Evolutionary conservation across 139 green algal genomes (phyloP), one percentile per base, ranked within the genome.

Genomic region (Zygnema cylindricum): DNA sequence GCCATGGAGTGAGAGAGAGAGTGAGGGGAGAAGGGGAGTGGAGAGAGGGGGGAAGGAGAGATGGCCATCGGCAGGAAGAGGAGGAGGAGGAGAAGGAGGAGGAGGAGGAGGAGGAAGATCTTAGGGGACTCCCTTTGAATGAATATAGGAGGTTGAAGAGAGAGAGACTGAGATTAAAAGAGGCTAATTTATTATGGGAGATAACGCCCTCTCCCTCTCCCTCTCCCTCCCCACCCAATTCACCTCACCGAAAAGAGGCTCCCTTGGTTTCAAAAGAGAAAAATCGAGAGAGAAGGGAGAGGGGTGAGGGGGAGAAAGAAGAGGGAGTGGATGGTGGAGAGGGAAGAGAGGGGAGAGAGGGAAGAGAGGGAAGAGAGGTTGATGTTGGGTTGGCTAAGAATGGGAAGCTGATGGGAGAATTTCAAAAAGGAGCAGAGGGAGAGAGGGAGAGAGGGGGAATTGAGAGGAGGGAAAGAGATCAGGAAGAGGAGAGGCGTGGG

Each of bases 21-120:
- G 49, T 7, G 49, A 63, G 49, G 43, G 71, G 38, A 16, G 43
- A 16, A 43, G 38, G 71, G 11, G 16, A 16, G 7, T 7, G 7
- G 49, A 63, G 49, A 16, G 49, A 16, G 7, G 16, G 49, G 49
- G 49, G 16, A 25, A 16, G 16, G 49, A 16, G 49, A 7, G 7
- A 16, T 7, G 7, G 16, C 16, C 49, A 63, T 7, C 49, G 16
- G 49, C 7, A 16, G 16, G 49, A 63, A 16, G 16, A 16, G 49
- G n/a, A n/a, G n/a, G n/a, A n/a, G n/a, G n/a, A n/a, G n/a, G n/a
- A n/a, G n/a, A n/a, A 73, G 57, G 57, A 73, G 25, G 57, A 73
- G 25, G 57, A 79, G 16, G 71, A 79, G 36, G 71, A 84, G n/a
- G 36, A 84, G 7, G 71, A 79, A 11, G 71, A 79, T 79, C 71